Evolutionary conservation across 1,284 basidiomycete genomes (phyloP).

Genomic region (Lentinula novae-zelandiae): DNA sequence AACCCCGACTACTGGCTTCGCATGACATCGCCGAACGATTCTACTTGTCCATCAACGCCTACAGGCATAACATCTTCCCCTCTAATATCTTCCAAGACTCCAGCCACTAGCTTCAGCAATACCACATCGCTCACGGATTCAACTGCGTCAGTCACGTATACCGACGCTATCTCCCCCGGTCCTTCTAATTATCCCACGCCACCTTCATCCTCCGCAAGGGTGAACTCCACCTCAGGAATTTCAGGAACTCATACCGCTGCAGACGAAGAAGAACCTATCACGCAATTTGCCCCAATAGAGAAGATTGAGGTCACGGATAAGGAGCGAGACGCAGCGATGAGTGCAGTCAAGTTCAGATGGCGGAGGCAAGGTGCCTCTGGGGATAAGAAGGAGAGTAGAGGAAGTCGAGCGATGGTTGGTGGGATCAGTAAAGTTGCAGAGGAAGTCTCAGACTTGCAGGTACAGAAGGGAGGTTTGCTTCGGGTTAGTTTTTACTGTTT

Average conservation of each 20-base stretch:
- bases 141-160: conserved; percentile 23
- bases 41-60: conserved; percentile 22
- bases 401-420: background rate
- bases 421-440: background rate
- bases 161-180: background rate
- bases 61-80: background rate
- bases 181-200: background rate
- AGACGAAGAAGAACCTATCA: background rate
- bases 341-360: conserved; percentile 19
- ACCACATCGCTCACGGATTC: conserved; percentile 54
- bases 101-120: conserved; percentile 74
- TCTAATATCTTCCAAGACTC: conserved; percentile 37
- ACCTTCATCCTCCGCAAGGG: background rate
- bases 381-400: background rate
- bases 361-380: background rate
- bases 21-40: conserved; percentile 52
- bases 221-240: background rate
- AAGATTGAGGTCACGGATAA: conserved; percentile 62
- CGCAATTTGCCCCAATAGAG: background rate
- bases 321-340: conserved; percentile 80
- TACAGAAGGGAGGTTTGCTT: background rate
- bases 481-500: background rate
- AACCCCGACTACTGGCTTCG: conserved; percentile 77
- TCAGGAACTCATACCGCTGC: background rate
- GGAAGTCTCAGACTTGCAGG: background rate